phyloP scores from a whole-genome alignment of 352 stramenopile species.

The Pythium vanterpoolii region DNA sequence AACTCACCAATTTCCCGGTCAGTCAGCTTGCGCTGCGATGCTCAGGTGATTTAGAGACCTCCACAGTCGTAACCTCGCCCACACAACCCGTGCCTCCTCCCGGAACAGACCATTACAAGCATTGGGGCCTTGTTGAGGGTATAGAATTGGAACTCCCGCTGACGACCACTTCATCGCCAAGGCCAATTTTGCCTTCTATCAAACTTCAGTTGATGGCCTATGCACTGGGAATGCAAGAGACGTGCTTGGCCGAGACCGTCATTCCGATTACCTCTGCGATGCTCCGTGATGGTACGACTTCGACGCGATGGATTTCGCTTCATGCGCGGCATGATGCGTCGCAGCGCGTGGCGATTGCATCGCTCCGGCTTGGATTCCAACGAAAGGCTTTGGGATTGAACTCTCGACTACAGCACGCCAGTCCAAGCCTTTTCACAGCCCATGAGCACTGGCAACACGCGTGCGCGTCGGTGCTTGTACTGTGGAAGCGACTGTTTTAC shows the following conservation, averaged over 20 bases:
- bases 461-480: constrained; percentile 5
- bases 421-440: background rate
- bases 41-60: background rate
- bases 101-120: background rate
- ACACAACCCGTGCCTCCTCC: background rate
- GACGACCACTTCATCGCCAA: background rate
- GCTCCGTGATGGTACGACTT: background rate
- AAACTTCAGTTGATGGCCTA: constrained; percentile 5
- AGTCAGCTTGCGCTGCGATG: constrained; percentile 4
- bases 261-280: background rate
- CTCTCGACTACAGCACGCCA: background rate
- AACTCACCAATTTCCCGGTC: background rate
- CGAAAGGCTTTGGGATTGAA: background rate
- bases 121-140: background rate
- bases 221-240: background rate
- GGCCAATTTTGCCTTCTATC: background rate
- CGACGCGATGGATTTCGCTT: constrained; percentile 11
- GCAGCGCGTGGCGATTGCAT: constrained; percentile 3
- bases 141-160: background rate
- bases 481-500: constrained; percentile 78
- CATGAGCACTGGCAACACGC: constrained; percentile 10
- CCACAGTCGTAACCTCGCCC: background rate
- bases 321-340: constrained; percentile 3
- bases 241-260: constrained; percentile 4
- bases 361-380: constrained; percentile 1